Evolutionary conservation across 768 basidiomycete species (phyloP).

Genomic region (Cystofilobasidium capitatum): DNA sequence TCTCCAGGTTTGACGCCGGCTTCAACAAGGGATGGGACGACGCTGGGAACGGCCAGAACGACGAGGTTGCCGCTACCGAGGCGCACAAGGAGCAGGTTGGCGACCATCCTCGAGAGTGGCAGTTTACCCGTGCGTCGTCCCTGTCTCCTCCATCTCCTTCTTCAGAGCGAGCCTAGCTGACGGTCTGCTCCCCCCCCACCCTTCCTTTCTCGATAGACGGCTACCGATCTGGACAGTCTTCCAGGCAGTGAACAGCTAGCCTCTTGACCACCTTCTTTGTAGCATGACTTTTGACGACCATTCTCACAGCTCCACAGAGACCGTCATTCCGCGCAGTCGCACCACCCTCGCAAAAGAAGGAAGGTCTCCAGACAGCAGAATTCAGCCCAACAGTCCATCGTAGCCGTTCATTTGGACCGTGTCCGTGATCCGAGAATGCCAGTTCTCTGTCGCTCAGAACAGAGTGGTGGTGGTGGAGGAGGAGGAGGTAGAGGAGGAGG

Average conservation of each 20-base stretch:
- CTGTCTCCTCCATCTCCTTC: background rate
- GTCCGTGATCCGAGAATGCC: too few relatives aligned
- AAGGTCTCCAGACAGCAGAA: background rate
- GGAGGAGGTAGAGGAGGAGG: background rate
- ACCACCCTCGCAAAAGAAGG: background rate
- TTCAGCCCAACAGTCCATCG: background rate
- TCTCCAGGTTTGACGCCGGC: constrained; percentile 9
- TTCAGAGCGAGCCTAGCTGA: too few relatives aligned
- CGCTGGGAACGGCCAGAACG: constrained; percentile 7
- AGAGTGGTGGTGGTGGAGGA: too few relatives aligned
- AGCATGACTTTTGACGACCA: too few relatives aligned
- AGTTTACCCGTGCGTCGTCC: background rate
- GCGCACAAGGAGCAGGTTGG: constrained; percentile 3
- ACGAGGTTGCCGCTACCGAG: constrained; percentile 5
- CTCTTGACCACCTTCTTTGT: background rate
- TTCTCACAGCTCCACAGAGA: background rate
- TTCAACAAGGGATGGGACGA: constrained; percentile 23
- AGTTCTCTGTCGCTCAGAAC: too few relatives aligned
- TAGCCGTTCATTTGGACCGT: too few relatives aligned
- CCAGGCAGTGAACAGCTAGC: background rate
- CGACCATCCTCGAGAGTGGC: constrained; percentile 17
- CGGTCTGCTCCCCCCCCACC: too few relatives aligned
- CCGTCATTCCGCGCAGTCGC: background rate
- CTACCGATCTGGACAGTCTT: background rate
- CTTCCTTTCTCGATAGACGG: background rate